Percentiles rank a stretch among this genome's conserved stretches.
phyloP scores from a whole-genome alignment of 345 rosid species.

The Bruguiera sexangula region DNA sequence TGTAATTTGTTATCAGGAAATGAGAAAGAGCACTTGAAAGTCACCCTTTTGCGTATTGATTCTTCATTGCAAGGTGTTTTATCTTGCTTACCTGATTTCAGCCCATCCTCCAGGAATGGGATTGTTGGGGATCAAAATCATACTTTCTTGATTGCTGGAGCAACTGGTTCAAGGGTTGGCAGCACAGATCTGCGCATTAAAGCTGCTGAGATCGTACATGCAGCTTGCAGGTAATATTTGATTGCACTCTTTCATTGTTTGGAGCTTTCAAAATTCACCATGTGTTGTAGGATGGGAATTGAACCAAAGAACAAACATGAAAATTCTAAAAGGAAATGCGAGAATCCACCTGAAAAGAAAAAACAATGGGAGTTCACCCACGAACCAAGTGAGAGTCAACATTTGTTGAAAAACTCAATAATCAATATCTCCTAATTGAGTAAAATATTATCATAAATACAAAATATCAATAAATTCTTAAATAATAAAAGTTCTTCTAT shows the following conservation, averaged over 20 bases:
- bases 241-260: no score
- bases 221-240: constrained; percentile 77
- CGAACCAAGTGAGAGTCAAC: no score
- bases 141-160: constrained; percentile 87
- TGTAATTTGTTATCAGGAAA: constrained; percentile 59
- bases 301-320: no score
- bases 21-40: constrained; percentile 96
- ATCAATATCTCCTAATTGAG: constrained; percentile 6
- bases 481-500: neutral
- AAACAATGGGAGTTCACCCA: no score
- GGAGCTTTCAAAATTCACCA: no score
- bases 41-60: constrained; percentile 94
- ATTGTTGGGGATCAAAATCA: constrained; percentile 46
- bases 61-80: constrained; percentile 95
- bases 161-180: constrained; percentile 86
- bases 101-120: constrained; percentile 67
- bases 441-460: no score
- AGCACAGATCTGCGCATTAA: constrained; percentile 77
- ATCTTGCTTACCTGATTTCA: constrained; percentile 98
- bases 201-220: constrained; percentile 73
- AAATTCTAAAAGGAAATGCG: no score
- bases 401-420: no score
- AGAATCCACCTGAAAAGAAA: no score
- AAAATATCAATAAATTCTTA: no score
- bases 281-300: no score